phyloP scores from a whole-genome alignment of 2,329 filamentous ascomycete genomes.

The Pestalotiopsis sp. region DNA sequence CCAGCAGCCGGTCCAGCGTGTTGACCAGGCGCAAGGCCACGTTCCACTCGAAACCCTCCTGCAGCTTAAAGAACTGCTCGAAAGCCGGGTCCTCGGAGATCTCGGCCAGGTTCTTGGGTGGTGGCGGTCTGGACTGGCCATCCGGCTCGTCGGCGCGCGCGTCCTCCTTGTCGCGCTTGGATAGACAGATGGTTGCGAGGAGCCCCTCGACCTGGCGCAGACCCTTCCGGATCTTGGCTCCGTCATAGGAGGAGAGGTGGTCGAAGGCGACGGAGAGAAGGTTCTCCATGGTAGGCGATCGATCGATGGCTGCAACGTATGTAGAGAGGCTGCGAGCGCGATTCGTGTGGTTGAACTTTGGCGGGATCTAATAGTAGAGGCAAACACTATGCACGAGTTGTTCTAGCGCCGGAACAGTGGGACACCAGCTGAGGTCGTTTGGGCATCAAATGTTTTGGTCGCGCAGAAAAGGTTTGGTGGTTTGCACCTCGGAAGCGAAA shows the following conservation, averaged over 20 bases:
- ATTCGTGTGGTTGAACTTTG: not conserved
- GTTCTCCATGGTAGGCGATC: constrained; percentile 73
- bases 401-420: not conserved
- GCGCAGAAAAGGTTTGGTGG: not conserved
- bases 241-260: constrained; percentile 92
- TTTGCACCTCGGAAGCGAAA: not conserved
- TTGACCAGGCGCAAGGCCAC: constrained; percentile 83
- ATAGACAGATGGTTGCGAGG: constrained; percentile 91
- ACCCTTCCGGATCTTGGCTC: constrained; percentile 88
- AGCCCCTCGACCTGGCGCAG: constrained; percentile 92
- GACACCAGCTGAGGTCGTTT: not conserved
- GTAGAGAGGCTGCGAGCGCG: constrained; percentile 14
- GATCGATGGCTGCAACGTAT: constrained; percentile 7
- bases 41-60: constrained; percentile 98
- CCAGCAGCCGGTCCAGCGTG: constrained; percentile 83
- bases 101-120: constrained; percentile 67
- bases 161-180: constrained; percentile 36
- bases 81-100: constrained; percentile 85
- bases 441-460: not conserved
- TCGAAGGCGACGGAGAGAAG: constrained; percentile 93
- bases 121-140: constrained; percentile 37
- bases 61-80: constrained; percentile 92
- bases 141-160: constrained; percentile 36
- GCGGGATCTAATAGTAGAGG: not conserved
- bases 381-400: not conserved